Conservation (phyloP, 345 rosid genomes). For the Corchorus olitorius region DNA sequence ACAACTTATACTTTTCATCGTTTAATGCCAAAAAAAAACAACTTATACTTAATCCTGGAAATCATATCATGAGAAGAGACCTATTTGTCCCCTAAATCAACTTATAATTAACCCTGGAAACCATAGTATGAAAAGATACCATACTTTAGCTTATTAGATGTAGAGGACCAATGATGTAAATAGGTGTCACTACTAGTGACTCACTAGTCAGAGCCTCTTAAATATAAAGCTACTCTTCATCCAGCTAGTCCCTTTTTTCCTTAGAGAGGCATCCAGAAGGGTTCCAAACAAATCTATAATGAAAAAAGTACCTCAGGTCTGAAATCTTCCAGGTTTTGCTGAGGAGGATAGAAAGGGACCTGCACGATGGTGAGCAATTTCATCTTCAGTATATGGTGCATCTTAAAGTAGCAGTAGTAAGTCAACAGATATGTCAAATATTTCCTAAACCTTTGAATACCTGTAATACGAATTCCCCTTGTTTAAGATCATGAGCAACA, state of each 20-base stretch:
- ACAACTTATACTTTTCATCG: too few relatives aligned
- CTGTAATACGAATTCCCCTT: slow-evolving; percentile 95
- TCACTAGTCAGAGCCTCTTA: background rate
- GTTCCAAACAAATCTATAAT: slow-evolving; percentile 8
- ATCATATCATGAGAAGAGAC: too few relatives aligned
- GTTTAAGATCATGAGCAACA: slow-evolving; percentile 89
- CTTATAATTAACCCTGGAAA: background rate
- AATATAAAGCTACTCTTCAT: background rate
- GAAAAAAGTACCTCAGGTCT: slow-evolving; percentile 57
- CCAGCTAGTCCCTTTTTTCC: background rate
- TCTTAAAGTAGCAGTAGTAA: slow-evolving; percentile 1
- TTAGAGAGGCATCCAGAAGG: background rate
- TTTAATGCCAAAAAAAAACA: too few relatives aligned
- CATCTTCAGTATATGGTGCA: slow-evolving; percentile 3
- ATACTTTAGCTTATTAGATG: background rate
- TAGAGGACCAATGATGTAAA: background rate
- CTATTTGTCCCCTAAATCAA: background rate
- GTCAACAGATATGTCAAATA: slow-evolving; percentile 2
- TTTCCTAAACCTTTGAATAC: slow-evolving; percentile 34
- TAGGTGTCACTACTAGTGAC: background rate
- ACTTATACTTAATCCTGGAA: too few relatives aligned
- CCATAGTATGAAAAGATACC: background rate
- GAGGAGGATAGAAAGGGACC: slow-evolving; percentile 96
- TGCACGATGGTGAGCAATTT: slow-evolving; percentile 35
- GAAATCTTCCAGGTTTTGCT: slow-evolving; percentile 77